These are phyloP conservation scores for Kuraishia hungarica DNA, from an alignment of 805 yeast species.

Conservation along the genomic window DNA sequence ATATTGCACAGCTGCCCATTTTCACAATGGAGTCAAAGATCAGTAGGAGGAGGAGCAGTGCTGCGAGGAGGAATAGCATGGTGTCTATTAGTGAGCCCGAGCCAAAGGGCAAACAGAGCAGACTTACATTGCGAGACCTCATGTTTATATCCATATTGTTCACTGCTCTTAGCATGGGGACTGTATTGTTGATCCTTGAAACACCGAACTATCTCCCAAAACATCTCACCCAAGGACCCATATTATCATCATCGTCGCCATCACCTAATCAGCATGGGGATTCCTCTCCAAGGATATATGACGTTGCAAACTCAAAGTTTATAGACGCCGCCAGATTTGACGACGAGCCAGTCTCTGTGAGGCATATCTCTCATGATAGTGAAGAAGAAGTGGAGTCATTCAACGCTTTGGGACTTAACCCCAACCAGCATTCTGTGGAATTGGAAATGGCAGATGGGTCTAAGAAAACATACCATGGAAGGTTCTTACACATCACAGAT, in stretches of 20 bases:
- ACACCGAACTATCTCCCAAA: neutral
- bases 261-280: too few relatives aligned
- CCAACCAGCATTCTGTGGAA: conserved; percentile 1
- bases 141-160: neutral
- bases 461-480: conserved; percentile 40
- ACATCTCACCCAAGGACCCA: neutral
- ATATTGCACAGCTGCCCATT: neutral
- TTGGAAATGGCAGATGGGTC: neutral
- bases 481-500: conserved; percentile 82
- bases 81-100: neutral
- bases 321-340: neutral
- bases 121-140: neutral
- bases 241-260: neutral
- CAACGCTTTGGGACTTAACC: neutral
- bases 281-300: neutral
- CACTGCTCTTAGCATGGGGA: neutral
- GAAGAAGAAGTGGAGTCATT: neutral
- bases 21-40: neutral
- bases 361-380: neutral
- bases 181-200: neutral
- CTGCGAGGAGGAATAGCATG: neutral
- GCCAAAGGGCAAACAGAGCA: neutral
- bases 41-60: neutral
- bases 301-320: neutral
- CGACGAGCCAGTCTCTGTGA: neutral